Base-by-base conservation (phyloP, 2,329 filamentous ascomycete species). In the Biscogniauxia mediterranea region DNA sequence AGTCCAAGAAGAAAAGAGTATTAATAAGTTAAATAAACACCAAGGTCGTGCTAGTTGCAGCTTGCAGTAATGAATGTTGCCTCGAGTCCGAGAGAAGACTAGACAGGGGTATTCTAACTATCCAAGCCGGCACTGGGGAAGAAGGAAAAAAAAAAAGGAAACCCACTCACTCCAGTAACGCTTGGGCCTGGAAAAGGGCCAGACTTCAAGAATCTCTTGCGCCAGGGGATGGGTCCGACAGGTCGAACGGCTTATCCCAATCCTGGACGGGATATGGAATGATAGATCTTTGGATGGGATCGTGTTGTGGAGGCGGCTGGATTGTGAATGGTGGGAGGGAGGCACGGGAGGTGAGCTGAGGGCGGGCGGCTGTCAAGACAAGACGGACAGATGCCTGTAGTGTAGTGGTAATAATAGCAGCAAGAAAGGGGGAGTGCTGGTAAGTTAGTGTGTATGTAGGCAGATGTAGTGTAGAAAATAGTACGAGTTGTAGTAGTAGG, bases 41-140 rank as follows among this genome's bases (percentile, higher is more conserved):
- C 32, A 38, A 38, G 3, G 11, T 32, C 3, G 11, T 32, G 3
- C 7, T 32, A 32, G 59, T 61, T 63, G 59, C 61, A 66, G 52
- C 23, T 52, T 57, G 55, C 52, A 54, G 55, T 51, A 61, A 28
- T 54, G 57, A 28, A 54, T 54, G 23, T 9, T 46, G 38, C 15
- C 15, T 46, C 38, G 38, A 46, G 38, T 46, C 38, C 38, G 38
- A 17, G 38, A 46, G 38, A 46, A n/a, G 15, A 46, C 38, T 46
- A 46, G 38, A 46, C 38, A 46, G 38, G 38, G 38, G 38, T 46
- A 46, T 46, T 46, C 15, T n/a, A 46, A 46, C 38, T 46, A 46
- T n/a, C 6, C 38, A 46, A n/a, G 38, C 38, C 38, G 38, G 13
- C 17, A 46, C 38, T 46, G 38, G 17, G 38, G 11, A 9, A 11